Evolutionary conservation across 345 rosid genomes (phyloP).

Genomic region (Passiflora organensis): DNA sequence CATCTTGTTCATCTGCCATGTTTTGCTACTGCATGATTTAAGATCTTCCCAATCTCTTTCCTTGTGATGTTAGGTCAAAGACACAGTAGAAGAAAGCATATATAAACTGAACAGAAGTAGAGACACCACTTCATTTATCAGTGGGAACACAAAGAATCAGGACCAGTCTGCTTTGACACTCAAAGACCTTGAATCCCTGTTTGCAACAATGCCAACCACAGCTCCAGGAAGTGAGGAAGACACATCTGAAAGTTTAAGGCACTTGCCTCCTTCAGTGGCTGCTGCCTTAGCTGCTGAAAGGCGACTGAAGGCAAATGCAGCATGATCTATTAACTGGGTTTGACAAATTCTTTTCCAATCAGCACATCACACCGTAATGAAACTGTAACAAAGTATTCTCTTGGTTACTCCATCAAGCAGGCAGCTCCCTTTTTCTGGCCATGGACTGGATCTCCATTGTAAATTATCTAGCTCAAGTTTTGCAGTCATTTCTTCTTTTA

Average conservation of each 20-base stretch:
- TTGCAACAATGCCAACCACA: conserved; percentile 32
- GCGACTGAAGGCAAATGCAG: conserved; percentile 41
- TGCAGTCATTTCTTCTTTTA: not conserved
- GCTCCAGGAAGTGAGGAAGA: conserved; percentile 35
- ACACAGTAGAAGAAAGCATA: conserved; percentile 90
- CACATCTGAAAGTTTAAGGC: conserved; percentile 37
- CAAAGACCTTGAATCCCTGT: conserved; percentile 73
- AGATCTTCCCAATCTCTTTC: not conserved
- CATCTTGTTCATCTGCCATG: too few relatives aligned
- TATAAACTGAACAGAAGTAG: conserved; percentile 80
- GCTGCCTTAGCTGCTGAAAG: conserved; percentile 92
- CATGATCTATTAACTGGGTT: not conserved
- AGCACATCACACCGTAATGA: not conserved
- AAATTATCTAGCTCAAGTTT: too few relatives aligned
- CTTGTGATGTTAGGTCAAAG: conserved; percentile 46
- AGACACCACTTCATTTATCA: conserved; percentile 50
- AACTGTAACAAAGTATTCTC: not conserved
- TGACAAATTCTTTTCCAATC: not conserved
- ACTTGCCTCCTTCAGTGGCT: conserved; percentile 70
- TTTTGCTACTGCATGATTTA: not conserved
- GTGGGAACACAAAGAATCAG: conserved; percentile 83
- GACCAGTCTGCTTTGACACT: conserved; percentile 77
- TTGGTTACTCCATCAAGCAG: not conserved
- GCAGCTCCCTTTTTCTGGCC: too few relatives aligned
- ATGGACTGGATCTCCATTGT: too few relatives aligned